Evolutionary conservation across 1,284 basidiomycete species (phyloP), one percentile per base, ranked within the genome.

Genomic region (Marasmius oreades): DNA sequence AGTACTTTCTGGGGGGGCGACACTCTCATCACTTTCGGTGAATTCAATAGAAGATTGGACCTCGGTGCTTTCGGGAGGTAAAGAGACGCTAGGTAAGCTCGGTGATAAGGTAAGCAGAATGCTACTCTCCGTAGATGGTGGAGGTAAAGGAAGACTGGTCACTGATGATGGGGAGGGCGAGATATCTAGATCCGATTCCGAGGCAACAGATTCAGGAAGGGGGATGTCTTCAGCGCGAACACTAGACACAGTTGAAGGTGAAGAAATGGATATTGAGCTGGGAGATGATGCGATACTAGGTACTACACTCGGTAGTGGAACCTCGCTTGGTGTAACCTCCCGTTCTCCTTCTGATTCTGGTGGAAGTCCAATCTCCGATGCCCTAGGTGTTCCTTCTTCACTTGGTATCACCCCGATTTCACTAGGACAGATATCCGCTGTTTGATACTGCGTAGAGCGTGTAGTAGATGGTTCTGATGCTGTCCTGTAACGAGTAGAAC

Each of bases 401-500:
- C 71, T 71, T 14, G 74, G 73, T 28, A 75, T 74, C 39, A 68
- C 70, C 59, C 62, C 64, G 50, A 64, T 67, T 45, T 78, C 74
- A 18, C 76, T 75, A 44, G 73, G 67, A 57, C 78, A 81, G 7
- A 77, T 46, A 51, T 78, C 78, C 0, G 80, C 80, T 0, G 83
- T 85, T 28, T 75, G 67, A 55, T 77, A 84, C 18, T 79, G 77
- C 5, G 78, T 78, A 34, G 73, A 64, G 0, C 74, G 69, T 59
- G 80, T 80, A 4, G 76, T 77, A 10, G 76, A 51, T 64, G 65
- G 67, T 65, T 76, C 64, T 53, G 75, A 64, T 57, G 70, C 76
- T 0, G 83, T 82, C 33, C 73, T 70, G 63, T 81, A 86, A 39
- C 80, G 39, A n/a, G n/a, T n/a, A n/a, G 76, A 76, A 0, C 69